These are phyloP conservation scores for Xylariales sp. DNA, from an alignment of 2,329 filamentous ascomycete genomes.

Conservation along the genomic window DNA sequence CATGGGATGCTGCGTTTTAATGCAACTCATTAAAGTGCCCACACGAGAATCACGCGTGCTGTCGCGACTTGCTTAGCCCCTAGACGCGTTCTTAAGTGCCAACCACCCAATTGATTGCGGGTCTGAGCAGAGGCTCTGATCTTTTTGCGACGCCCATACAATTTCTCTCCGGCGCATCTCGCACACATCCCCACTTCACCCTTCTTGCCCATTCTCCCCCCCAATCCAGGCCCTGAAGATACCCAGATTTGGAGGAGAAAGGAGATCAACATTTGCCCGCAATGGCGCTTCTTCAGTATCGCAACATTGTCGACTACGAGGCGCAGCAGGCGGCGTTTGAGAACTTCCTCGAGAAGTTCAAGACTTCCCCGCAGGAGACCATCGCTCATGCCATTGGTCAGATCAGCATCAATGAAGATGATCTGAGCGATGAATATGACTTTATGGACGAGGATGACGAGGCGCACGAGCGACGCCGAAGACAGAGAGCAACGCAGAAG, in stretches of 20 bases:
- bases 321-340: conserved; percentile 84
- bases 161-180: background rate
- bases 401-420: conserved; percentile 83
- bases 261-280: conserved; percentile 14
- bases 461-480: conserved; percentile 43
- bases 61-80: no score
- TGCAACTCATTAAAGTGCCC: no score
- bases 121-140: no score
- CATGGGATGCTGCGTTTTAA: no score
- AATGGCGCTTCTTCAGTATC: conserved; percentile 85
- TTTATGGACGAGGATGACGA: conserved; percentile 82
- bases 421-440: conserved; percentile 85
- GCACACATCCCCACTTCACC: no score
- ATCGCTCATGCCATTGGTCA: conserved; percentile 79
- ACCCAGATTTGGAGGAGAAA: background rate
- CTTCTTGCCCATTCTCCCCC: no score
- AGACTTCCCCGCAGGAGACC: conserved; percentile 66
- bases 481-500: conserved; percentile 43
- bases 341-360: conserved; percentile 84
- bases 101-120: background rate
- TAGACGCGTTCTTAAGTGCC: no score
- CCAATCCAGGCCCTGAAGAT: no score
- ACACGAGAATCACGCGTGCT: no score
- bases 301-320: conserved; percentile 78
- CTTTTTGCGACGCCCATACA: background rate